Evolutionary conservation across 2,329 filamentous ascomycete genomes (phyloP).

Genomic region (Colletotrichum sp.): DNA sequence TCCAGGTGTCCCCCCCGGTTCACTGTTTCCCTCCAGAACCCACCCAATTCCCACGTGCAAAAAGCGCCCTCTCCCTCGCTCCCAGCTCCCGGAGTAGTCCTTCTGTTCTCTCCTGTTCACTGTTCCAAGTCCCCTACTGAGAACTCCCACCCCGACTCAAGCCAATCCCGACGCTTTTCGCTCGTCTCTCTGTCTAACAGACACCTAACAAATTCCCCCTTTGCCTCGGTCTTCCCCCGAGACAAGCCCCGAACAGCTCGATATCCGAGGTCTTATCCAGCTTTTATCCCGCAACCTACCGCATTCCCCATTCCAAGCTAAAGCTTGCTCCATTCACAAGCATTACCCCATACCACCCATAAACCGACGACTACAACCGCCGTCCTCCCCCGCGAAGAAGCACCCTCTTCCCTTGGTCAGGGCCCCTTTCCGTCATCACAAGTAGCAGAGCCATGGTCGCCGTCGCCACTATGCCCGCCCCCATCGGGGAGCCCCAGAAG

Average conservation of each 20-base stretch:
- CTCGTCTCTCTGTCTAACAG: neutral
- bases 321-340: neutral
- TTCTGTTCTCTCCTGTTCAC: neutral
- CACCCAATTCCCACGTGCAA: conserved; percentile 22
- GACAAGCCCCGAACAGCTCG: conserved; percentile 14
- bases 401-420: conserved; percentile 98
- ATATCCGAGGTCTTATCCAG: conserved; percentile 20
- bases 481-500: conserved; percentile 49
- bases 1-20: neutral
- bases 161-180: conserved; percentile 1
- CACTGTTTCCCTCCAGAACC: conserved; percentile 14
- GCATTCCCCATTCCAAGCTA: conserved; percentile 11
- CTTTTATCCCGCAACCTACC: conserved; percentile 18
- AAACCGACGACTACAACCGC: conserved; percentile 16
- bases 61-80: conserved; percentile 19
- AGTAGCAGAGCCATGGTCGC: conserved; percentile 65
- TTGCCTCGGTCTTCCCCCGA: conserved; percentile 15
- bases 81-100: neutral
- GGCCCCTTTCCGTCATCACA: conserved; percentile 68
- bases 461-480: conserved; percentile 58
- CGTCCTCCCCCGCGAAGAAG: conserved; percentile 72
- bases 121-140: neutral
- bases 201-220: neutral
- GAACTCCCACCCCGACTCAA: neutral
- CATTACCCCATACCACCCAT: conserved; percentile 16